Evolutionary conservation across 164 flowering plant species (phyloP), one percentile per base, ranked within the genome.

Genomic region (Buxus sempervirens): DNA sequence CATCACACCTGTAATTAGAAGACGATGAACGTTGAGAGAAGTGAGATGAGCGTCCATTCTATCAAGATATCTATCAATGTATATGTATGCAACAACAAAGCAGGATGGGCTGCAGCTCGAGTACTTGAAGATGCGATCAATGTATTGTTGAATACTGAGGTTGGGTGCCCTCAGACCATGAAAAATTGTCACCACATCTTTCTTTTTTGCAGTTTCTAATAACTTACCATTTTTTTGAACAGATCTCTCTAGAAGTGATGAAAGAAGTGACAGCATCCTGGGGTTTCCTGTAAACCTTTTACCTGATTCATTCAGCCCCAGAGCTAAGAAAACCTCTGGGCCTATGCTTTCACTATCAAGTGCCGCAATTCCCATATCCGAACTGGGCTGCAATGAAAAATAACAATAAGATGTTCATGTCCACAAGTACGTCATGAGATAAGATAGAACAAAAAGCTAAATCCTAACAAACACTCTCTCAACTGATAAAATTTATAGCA

Each of bases 61-160:
- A 38, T 84, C 76, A 41, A 91, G 78, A 71, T 76, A 88, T 74
- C 86, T 84, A 51, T 86, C 96, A 65, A 94, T 58, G 66, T 90
- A 94, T n/a, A 90, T 83, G 13, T 82, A 70, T 49, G 96, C 96
- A 48, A 90, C 68, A 58, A 91, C 84, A 72, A 91, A 91, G 82
- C 98, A 91, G 23, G 97, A 84, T 1, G 96, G 89, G 73, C 97
- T 94, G 81, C 96, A 91, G 64, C 80, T 76, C 13, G 91, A 73
- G 65, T 94, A 94, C 87, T 85, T 90, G 83, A 82, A 91, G 64
- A 94, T 89, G 26, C 98, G 86, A 54, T 90, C 90, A 15, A 89
- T 66, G 61, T 94, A 94, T 32, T 86, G 88, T 60, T 70, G 80
- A 62, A 94, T 83, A 75, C 85, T 74, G 56, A 91, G 42, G 22